Base-by-base conservation (phyloP, 108 stramenopile species). In the Cylindrotheca closterium region DNA sequence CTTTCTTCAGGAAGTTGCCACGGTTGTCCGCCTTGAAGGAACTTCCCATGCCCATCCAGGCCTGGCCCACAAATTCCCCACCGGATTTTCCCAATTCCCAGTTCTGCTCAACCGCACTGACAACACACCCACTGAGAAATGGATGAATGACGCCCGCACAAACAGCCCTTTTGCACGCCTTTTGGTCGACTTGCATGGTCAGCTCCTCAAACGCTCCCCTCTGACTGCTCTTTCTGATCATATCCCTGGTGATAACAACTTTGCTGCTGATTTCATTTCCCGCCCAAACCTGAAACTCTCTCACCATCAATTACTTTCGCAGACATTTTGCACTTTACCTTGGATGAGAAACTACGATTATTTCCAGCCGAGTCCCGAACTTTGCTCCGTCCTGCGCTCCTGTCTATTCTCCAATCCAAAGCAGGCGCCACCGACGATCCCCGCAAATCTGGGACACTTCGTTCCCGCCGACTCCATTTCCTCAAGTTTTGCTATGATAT, bases 361-460 rank as follows among this genome's bases (percentile, higher is more conserved):
- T 46, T 60, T 60, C 59, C 59, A n/a, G 19, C 42, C 42, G 59
- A 24, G 22, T n/a, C 37, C 33, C 34, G 59, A 60, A 17, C 59
- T 60, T 18, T 19, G 25, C 25, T 57, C 55, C 17, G 55, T 19
- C 42, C 59, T 60, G 19, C 7, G 21, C 37, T 60, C 42, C 19
- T 24, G 19, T 15, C 42, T 60, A 37, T 60, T 23, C 21, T 19
- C 21, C 19, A 60, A 46, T 19, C 25, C 19, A n/a, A 46, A 12
- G 10, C 17, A n/a, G 59, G 59, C 15, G 18, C 59, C 25, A 5
- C 21, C 22, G n/a, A 21, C 5, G n/a, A 18, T 27, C 12, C 59
- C 59, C n/a, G 7, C 21, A 23, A 46, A 12, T 18, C 10, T 27
- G 19, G 59, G 59, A 46, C 33, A 22, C 4, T 46, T 60, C 18